Conservation (phyloP, 345 rosid species). For the Durio zibethinus region DNA sequence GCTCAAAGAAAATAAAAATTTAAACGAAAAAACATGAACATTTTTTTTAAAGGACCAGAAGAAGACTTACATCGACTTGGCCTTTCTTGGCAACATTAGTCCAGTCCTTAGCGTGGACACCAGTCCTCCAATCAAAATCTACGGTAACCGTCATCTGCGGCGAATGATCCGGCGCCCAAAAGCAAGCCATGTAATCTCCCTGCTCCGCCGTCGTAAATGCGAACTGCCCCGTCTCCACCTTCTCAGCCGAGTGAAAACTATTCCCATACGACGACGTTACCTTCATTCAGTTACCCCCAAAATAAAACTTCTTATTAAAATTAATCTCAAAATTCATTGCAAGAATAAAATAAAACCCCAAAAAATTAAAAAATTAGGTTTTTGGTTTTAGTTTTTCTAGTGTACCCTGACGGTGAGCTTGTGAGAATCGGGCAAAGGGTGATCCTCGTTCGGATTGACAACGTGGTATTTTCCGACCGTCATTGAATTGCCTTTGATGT, state of each 20-base stretch:
- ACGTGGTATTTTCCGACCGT: conserved; percentile 82
- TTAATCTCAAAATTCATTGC: not conserved
- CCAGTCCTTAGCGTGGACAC: conserved; percentile 83
- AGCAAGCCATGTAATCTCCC: conserved; percentile 86
- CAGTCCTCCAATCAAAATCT: conserved; percentile 90
- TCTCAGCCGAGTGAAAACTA: conserved; percentile 61
- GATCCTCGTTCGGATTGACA: conserved; percentile 62
- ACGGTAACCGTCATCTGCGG: conserved; percentile 51
- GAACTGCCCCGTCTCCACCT: conserved; percentile 72
- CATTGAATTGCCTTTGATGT: conserved; percentile 78
- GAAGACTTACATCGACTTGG: conserved; percentile 67
- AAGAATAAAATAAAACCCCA: not conserved
- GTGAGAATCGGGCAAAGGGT: conserved; percentile 71
- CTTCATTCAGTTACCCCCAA: conserved; percentile 25
- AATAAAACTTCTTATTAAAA: too few relatives aligned
- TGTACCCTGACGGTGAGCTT: conserved; percentile 66
- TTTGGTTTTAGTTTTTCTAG: not conserved
- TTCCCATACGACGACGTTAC: conserved; percentile 79
- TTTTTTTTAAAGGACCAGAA: not conserved
- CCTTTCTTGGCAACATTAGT: conserved; percentile 83
- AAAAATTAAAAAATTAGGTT: not conserved
- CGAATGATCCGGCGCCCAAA: conserved; percentile 57
- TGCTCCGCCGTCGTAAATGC: conserved; percentile 80
- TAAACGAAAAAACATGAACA: too few relatives aligned
- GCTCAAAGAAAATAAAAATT: not conserved